Conservation (phyloP, 306 rosid species). For the Vigna angularis region DNA sequence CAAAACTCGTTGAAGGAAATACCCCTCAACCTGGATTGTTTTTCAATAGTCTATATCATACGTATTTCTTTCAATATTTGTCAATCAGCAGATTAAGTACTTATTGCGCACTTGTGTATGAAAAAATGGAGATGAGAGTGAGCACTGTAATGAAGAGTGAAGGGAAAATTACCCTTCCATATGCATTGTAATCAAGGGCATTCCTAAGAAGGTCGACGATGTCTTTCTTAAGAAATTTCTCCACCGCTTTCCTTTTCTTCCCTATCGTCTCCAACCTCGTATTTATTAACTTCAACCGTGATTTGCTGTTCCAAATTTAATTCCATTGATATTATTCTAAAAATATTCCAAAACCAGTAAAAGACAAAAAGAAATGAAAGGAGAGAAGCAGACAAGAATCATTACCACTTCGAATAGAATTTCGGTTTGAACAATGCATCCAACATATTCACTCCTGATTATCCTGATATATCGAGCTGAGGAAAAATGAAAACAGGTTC, state of each 20-base stretch:
- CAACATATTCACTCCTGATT: constrained; percentile 56
- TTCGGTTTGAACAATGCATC: constrained; percentile 60
- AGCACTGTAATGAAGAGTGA: background rate
- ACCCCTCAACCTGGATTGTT: background rate
- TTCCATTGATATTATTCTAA: background rate
- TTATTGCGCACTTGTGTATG: background rate
- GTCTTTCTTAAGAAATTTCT: constrained; percentile 77
- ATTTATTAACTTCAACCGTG: constrained; percentile 54
- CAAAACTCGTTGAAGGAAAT: background rate
- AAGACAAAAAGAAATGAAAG: background rate
- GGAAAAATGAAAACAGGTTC: background rate
- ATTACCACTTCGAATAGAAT: constrained; percentile 65
- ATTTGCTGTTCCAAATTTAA: constrained; percentile 59
- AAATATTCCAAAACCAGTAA: background rate
- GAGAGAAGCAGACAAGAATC: background rate
- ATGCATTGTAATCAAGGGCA: constrained; percentile 72
- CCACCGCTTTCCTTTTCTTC: constrained; percentile 70
- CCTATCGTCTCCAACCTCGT: constrained; percentile 60
- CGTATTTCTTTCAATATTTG: too few relatives aligned
- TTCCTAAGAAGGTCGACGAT: constrained; percentile 73
- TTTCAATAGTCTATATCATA: too few relatives aligned
- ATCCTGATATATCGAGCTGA: background rate
- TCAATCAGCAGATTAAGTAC: background rate
- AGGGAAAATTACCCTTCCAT: constrained; percentile 66
- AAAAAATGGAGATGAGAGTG: background rate